These are phyloP conservation scores for Amaranthus hypochondriacus DNA, from an alignment of 148 eudicot species.

Conservation along the genomic window DNA sequence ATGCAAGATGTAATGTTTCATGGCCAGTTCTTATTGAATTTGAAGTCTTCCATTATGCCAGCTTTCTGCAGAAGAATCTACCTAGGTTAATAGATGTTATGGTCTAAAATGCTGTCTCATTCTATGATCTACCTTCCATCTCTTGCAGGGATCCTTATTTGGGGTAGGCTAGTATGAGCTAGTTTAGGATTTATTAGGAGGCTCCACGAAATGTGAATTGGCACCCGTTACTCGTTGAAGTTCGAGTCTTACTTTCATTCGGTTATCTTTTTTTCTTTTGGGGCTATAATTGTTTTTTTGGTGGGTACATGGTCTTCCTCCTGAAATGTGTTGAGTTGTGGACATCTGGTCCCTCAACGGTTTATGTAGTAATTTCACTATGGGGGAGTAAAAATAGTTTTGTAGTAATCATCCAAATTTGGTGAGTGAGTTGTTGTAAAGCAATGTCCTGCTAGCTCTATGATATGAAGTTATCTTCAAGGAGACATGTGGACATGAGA, in stretches of 20 bases:
- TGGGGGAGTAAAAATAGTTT: neutral
- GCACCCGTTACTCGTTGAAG: neutral
- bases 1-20: constrained; percentile 95
- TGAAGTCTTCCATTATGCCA: constrained; percentile 47
- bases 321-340: constrained; percentile 1
- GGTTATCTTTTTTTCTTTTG: too few species aligned
- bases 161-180: neutral
- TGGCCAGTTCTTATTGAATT: constrained; percentile 72
- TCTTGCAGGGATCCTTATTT: constrained; percentile 3
- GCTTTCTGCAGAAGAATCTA: constrained; percentile 40
- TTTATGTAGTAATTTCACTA: neutral
- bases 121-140: constrained; percentile 19
- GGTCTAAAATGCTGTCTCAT: constrained; percentile 32
- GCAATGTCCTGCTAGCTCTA: neutral
- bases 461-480: constrained; percentile 31
- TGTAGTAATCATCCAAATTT: constrained; percentile 9
- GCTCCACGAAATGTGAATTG: neutral
- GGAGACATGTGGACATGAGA: constrained; percentile 47
- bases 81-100: constrained; percentile 27
- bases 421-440: constrained; percentile 15
- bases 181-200: neutral
- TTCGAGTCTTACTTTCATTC: neutral
- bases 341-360: neutral
- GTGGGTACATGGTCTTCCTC: neutral
- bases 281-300: neutral